Evolutionary conservation across 1,139 yeast genomes (phyloP), one percentile per base, ranked within the genome.

Genomic region (Kodamaea sp.): DNA sequence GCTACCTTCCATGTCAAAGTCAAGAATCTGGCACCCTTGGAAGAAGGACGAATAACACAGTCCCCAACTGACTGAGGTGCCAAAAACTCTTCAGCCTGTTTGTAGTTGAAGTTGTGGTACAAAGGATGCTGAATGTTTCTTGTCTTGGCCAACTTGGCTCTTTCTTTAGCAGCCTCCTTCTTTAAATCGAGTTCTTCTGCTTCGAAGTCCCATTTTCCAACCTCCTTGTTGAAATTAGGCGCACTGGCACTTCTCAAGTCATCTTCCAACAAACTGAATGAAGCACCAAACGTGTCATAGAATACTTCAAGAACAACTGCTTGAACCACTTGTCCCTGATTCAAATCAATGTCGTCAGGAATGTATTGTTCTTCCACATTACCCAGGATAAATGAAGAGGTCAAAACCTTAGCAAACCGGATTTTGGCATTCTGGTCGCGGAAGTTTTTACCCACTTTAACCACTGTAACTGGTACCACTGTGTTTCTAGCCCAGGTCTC

Each of bases 1-100:
- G 88, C 92, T 24, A 94, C 90, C 57, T 92, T 92, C 97, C 98
- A 92, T 0, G 99, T 92, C 25, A 90, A 84, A 2, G 96, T 90
- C 49, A 92, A 73, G 59, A 80, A 96, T 46, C 87, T 85, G 27
- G 78, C 73, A 22, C 98, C 98, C 43, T 83, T 80, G 6, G 96
- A 87, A 1, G 97, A 89, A 8, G 97, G 98, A 48, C 99, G 78
- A 38, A 92, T 87, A 21, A 94, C 95, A 63, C 89, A 78, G 51
- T 88, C 96, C 32, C 99, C 99, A 41, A 90, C 83, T 29, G 82
- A 78, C 58, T 85, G 78, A 11, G 96, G 86, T 9, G 97, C 96
- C 53, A 92, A 72, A 51, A 75, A 90, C 51, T 87, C 95, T 60
- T 92, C 97, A 0, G 99, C 97, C 64, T 92, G 97, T 42, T 73